phyloP scores from a whole-genome alignment of 805 yeast genomes.

The Groenewaldozyma salmanticensis region DNA sequence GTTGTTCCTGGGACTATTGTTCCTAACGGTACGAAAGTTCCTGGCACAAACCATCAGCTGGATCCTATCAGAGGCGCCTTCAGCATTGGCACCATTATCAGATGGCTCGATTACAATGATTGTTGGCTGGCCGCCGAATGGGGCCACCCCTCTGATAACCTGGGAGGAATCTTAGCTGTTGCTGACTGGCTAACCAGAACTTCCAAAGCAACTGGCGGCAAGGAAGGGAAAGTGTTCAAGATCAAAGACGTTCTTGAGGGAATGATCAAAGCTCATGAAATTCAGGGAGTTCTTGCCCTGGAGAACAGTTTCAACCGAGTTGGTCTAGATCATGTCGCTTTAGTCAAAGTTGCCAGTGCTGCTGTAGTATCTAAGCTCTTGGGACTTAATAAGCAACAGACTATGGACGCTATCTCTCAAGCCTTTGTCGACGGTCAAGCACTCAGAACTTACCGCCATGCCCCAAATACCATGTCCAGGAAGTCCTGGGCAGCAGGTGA shows the following conservation, averaged over 20 bases:
- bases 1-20: conserved; percentile 48
- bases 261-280: conserved; percentile 58
- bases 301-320: conserved; percentile 52
- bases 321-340: conserved; percentile 50
- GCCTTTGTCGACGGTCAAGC: conserved; percentile 55
- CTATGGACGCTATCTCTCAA: conserved; percentile 46
- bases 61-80: conserved; percentile 55
- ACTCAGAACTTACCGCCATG: conserved; percentile 52
- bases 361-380: conserved; percentile 49
- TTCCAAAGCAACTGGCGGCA: conserved; percentile 31
- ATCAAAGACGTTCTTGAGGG: conserved; percentile 42
- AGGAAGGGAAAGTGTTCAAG: conserved; percentile 35
- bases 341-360: conserved; percentile 52
- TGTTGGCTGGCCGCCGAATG: conserved; percentile 65
- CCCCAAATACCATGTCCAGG: conserved; percentile 54
- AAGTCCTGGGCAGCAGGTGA: conserved; percentile 66
- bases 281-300: conserved; percentile 48
- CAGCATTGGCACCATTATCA: conserved; percentile 44
- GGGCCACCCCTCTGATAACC: conserved; percentile 58
- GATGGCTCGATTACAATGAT: conserved; percentile 56
- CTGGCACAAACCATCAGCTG: conserved; percentile 41
- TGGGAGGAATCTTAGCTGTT: conserved; percentile 51
- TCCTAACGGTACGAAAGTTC: conserved; percentile 46
- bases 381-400: conserved; percentile 42
- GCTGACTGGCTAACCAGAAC: conserved; percentile 46